Conservation (phyloP, 169 alveolate genomes). For the Cryptosporidium muris region DNA sequence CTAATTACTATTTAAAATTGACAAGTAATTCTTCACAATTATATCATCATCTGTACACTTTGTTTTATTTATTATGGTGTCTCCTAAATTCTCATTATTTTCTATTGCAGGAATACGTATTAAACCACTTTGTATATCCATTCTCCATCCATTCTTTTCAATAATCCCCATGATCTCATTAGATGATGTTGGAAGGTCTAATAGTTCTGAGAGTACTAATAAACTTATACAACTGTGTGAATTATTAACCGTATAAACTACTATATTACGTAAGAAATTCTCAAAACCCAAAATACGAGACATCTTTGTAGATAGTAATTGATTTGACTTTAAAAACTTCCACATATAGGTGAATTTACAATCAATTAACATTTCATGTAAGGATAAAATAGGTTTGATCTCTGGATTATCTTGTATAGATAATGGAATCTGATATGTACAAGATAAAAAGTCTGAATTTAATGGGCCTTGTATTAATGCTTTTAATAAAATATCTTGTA, state of each 20-base stretch:
- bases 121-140: slow-evolving; percentile 32
- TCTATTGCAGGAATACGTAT: slow-evolving; percentile 36
- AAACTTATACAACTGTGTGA: slow-evolving; percentile 66
- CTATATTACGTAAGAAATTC: slow-evolving; percentile 34
- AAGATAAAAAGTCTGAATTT: slow-evolving; percentile 44
- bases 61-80: slow-evolving; percentile 13
- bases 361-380: slow-evolving; percentile 29
- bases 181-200: slow-evolving; percentile 51
- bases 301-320: slow-evolving; percentile 6
- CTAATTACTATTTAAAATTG: slow-evolving; percentile 28
- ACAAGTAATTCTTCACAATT: slow-evolving; percentile 26
- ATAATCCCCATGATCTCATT: slow-evolving; percentile 14
- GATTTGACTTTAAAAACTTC: slow-evolving; percentile 20
- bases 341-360: slow-evolving; percentile 53
- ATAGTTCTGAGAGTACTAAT: slow-evolving; percentile 21
- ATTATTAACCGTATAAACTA: slow-evolving; percentile 14
- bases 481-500: slow-evolving; percentile 53
- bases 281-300: slow-evolving; percentile 21
- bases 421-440: slow-evolving; percentile 55
- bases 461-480: slow-evolving; percentile 58
- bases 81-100: not conserved
- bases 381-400: slow-evolving; percentile 18
- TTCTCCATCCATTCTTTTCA: slow-evolving; percentile 42
- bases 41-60: slow-evolving; percentile 26
- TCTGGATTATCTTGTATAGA: slow-evolving; percentile 31